Base-by-base conservation (phyloP, 2,329 filamentous ascomycete species). In the Scytalidium sp. region DNA sequence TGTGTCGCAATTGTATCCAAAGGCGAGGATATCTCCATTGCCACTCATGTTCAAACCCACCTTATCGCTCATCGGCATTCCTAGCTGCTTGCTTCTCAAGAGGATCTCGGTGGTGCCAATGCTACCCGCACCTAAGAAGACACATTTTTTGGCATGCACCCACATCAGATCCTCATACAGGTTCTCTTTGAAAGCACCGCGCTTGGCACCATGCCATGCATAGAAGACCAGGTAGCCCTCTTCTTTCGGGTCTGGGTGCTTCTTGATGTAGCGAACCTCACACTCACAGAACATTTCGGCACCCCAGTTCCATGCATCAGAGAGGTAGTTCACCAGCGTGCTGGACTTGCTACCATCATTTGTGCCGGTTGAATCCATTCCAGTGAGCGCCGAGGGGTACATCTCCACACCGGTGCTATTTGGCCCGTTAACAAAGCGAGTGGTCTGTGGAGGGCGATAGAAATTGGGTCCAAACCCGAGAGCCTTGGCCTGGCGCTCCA, bases 261-360 rank as follows among this genome's bases (percentile, higher is more conserved):
- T 77, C 49, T 79, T 75, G 45, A 88, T 70, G 58, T 85, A 79
- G 41, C 80, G 73, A 2, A 87, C 84, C 62, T 88, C 83, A 52
- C 82, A 83, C 57, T 83, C 77, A 64, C 84, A 88, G 54, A 88
- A 88, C 65, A 88, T 80, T 59, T 88, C 83, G 11, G 84, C 81
- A 8, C 84, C 85, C 81, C 83, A 85, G 58, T 86, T 85, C 84
- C 83, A 87, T 2, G 85, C 83, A 63, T 88, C 84, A 7, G 80
- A 75, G 7, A 88, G 68, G 58, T 88, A 88, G 0, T 84, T 88
- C 32, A 85, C 81, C 1, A 83, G 70, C 0, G 80, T 85, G 10
- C 79, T 84, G 17, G 76, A 85, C 65, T 87, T 87, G 23, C 81
- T 85, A 2, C 82, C 82, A 62, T 88, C 84, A 56, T 88, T 87